These are phyloP conservation scores for Phialophora verrucosa DNA, from an alignment of 2,329 filamentous ascomycete genomes.

Conservation along the genomic window DNA sequence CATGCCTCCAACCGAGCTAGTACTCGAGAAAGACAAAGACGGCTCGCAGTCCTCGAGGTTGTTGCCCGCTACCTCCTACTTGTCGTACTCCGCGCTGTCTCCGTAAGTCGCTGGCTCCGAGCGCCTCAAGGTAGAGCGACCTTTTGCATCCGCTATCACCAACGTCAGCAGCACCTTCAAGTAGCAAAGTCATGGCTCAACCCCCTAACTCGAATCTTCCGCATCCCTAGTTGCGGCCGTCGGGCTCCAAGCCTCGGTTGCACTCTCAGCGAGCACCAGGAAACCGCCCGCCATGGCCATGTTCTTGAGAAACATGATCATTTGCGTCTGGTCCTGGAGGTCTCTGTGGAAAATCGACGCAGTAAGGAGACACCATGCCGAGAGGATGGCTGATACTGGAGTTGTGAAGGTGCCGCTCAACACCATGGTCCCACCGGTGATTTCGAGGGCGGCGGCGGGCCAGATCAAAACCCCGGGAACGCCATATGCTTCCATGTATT, in stretches of 20 bases:
- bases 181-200: neutral
- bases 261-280: conserved; percentile 3
- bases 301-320: conserved; percentile 13
- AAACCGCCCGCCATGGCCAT: conserved; percentile 11
- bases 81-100: neutral
- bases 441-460: conserved; percentile 6
- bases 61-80: neutral
- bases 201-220: neutral
- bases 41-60: neutral
- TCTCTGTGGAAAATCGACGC: conserved; percentile 11
- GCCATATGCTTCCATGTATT: conserved; percentile 12
- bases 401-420: conserved; percentile 3
- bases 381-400: conserved; percentile 1
- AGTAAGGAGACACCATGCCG: conserved; percentile 6
- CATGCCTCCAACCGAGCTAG: neutral
- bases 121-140: neutral
- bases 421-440: conserved; percentile 7
- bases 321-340: conserved; percentile 5
- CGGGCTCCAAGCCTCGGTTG: neutral
- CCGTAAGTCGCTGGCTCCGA: neutral
- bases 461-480: conserved; percentile 7
- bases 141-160: neutral
- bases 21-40: neutral
- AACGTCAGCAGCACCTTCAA: neutral
- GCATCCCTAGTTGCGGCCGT: too few species aligned